Evolutionary conservation across 2,329 filamentous ascomycete species (phyloP), one percentile per base, ranked within the genome.

Genomic region (Simplicillium sp.): DNA sequence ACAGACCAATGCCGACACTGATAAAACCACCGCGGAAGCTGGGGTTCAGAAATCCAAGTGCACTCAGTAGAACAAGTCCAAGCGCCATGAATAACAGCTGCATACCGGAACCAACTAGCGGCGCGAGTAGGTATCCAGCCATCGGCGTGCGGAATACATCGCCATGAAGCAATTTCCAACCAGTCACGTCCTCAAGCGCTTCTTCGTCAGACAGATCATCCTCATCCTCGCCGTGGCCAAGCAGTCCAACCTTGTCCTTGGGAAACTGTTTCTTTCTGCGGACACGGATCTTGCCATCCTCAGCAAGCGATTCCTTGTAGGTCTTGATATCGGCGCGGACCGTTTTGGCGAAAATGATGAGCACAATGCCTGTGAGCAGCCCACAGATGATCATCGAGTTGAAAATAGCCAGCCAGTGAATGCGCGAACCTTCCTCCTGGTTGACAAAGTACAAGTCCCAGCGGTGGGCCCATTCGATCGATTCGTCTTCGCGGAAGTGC

Each of bases 381-480:
- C 82, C 82, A 38, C 83, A 86, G 49, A 94, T 92, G 48, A 88
- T 82, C 48, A 94, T 62, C 0, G 87, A 92, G 64, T 94, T 94
- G 59, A 92, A 62, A 47, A 94, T 90, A 29, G 87, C 87, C 42
- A 94, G 70, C 85, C 87, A 94, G 57, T 94, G 87, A 17, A 90
- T 86, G 55, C 79, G 80, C 18, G 77, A 81, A 36, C 84, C 84
- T 49, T 90, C 85, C 43, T 87, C 82, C 55, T 92, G 85, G 58
- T 90, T 88, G 44, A 84, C 84, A 63, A 94, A 94, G 60, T 94
- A 94, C 41, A 90, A 66, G 53, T 94, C 85, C 87, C 88, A 95
- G 41, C 87, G 77, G 50, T 82, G 86, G 42, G 72, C 70, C 88
- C 88, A 95, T 48, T 92, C 86, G 38, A 94, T 68, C 15, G 73